A percentile compares a stretch with the other conserved stretches of the same genome.
These are phyloP conservation scores for Puccinellia tenuiflora DNA, from an alignment of 176 grass and related monocot genomes.

Conservation along the genomic window DNA sequence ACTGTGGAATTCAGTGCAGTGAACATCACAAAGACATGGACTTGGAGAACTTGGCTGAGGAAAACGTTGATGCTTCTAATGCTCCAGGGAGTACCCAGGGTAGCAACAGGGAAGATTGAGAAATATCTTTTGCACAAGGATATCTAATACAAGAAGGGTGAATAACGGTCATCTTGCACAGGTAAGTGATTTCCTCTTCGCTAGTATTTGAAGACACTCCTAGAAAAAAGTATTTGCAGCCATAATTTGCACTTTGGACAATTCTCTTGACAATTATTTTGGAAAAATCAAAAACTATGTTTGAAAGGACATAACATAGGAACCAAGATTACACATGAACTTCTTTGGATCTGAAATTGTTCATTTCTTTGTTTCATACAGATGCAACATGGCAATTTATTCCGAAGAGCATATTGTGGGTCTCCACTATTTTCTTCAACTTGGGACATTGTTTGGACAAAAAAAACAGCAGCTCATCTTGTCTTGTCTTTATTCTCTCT, in stretches of 20 bases:
- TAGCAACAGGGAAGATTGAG: slow-evolving; percentile 5
- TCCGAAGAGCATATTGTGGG: slow-evolving; percentile 10
- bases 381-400: slow-evolving; percentile 21
- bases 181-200: background rate
- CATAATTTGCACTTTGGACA: background rate
- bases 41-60: background rate
- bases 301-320: background rate
- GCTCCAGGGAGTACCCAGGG: background rate
- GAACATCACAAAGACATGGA: slow-evolving; percentile 10
- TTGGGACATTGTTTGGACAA: slow-evolving; percentile 20
- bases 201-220: background rate
- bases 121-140: slow-evolving; percentile 15
- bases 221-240: background rate
- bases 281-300: background rate
- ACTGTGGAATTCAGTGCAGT: slow-evolving; percentile 5
- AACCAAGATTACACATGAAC: background rate
- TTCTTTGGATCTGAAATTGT: slow-evolving; percentile 4
- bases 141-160: background rate
- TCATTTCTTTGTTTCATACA: slow-evolving; percentile 21
- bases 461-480: background rate
- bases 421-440: slow-evolving; percentile 6
- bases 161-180: slow-evolving; percentile 6
- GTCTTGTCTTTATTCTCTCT: background rate
- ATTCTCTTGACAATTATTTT: background rate
- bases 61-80: background rate